These are phyloP conservation scores for Erucastrum elatum DNA, from an alignment of 345 rosid genomes.

Conservation along the genomic window DNA sequence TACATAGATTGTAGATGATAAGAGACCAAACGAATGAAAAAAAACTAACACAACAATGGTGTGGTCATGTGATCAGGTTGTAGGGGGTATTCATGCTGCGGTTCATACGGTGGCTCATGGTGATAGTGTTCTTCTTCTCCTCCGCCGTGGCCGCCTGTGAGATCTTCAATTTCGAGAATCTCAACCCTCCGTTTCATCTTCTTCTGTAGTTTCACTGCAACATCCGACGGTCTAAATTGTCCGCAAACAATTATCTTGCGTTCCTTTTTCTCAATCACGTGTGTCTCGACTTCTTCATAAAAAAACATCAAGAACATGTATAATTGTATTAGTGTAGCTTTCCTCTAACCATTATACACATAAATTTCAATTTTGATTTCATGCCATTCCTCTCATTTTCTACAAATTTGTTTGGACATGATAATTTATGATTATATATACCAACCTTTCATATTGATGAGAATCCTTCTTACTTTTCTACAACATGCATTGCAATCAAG, in stretches of 20 bases:
- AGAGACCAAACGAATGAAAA: neutral
- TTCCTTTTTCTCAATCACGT: constrained; percentile 63
- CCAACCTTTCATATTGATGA: constrained; percentile 71
- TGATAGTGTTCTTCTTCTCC: constrained; percentile 11
- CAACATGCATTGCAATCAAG: constrained; percentile 80
- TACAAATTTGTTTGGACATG: neutral
- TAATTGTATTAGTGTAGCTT: neutral
- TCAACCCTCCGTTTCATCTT: constrained; percentile 85
- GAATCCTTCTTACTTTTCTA: constrained; percentile 63
- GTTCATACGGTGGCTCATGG: constrained; percentile 21
- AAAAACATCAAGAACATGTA: neutral
- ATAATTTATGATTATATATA: neutral
- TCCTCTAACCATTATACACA: neutral
- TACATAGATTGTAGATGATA: neutral
- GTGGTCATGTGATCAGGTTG: constrained; percentile 24
- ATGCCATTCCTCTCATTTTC: neutral
- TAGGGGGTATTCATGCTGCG: constrained; percentile 3
- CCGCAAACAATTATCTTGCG: constrained; percentile 55
- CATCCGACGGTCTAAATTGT: constrained; percentile 62
- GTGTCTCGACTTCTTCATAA: constrained; percentile 59
- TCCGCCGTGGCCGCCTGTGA: constrained; percentile 28
- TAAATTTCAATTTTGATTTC: neutral
- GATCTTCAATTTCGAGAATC: constrained; percentile 60
- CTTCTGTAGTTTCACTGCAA: constrained; percentile 68
- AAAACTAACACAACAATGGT: constrained; percentile 37